A percentile compares a stretch with the other conserved stretches of the same genome.
phyloP scores from a whole-genome alignment of 805 yeast species.

The Pichia cabralensis region DNA sequence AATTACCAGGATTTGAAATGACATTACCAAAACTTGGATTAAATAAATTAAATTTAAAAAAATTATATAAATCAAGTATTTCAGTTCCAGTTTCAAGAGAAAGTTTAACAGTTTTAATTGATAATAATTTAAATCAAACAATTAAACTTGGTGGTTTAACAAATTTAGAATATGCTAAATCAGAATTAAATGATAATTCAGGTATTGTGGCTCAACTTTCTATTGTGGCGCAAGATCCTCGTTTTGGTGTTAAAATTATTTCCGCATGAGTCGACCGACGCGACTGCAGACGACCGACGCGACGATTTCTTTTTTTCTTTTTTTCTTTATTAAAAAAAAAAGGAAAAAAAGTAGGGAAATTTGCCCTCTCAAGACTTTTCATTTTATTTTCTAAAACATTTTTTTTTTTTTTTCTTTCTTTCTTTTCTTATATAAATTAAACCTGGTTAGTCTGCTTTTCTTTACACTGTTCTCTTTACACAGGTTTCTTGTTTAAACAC shows the following conservation, averaged over 20 bases:
- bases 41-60: conserved; percentile 55
- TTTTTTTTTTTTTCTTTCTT: no score
- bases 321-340: no score
- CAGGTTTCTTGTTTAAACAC: no score
- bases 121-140: conserved; percentile 51
- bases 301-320: no score
- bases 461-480: no score
- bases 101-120: conserved; percentile 57
- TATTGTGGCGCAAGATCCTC: conserved; percentile 51
- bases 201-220: conserved; percentile 45
- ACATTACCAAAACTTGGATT: conserved; percentile 70
- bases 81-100: conserved; percentile 65
- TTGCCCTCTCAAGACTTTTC: no score
- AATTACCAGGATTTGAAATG: conserved; percentile 66
- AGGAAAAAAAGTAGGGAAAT: no score
- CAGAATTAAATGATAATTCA: conserved; percentile 43
- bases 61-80: conserved; percentile 46
- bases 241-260: conserved; percentile 59
- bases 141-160: conserved; percentile 70
- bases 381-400: no score
- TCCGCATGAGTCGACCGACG: no score
- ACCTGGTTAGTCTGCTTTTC: no score
- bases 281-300: no score
- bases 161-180: conserved; percentile 83
- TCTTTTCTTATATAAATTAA: no score